Evolutionary conservation across 2,329 filamentous ascomycete species (phyloP).

Genomic region (Magnaporthiopsis poae): DNA sequence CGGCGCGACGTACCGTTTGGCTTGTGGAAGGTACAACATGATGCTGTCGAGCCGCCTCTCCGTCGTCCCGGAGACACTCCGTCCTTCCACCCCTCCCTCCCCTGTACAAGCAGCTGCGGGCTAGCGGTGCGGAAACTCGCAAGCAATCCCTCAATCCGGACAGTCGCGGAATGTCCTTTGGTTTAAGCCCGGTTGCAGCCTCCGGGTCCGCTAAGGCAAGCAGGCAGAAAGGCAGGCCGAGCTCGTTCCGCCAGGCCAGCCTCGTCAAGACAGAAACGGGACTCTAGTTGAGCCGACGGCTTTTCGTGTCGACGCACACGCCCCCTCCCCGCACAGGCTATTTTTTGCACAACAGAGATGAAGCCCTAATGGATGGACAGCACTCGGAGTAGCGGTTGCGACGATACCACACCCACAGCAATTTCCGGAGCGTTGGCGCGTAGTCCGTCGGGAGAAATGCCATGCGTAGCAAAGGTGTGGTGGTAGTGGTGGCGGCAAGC

Average conservation of each 20-base stretch:
- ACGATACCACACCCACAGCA: background rate
- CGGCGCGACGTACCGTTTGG: slow-evolving; percentile 35
- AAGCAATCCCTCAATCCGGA: background rate
- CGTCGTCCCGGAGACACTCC: no score
- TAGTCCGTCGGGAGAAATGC: background rate
- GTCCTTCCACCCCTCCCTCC: no score
- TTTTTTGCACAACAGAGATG: background rate
- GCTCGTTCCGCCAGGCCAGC: no score
- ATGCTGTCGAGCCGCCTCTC: background rate
- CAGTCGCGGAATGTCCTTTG: background rate
- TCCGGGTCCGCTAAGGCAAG: background rate
- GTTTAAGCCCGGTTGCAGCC: background rate
- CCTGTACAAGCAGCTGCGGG: no score
- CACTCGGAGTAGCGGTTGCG: background rate
- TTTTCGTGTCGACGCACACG: background rate
- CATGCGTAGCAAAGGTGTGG: background rate
- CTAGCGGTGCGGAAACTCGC: no score
- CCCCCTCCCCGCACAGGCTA: background rate
- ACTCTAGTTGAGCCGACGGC: no score
- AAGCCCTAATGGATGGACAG: no score
- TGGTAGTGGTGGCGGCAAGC: background rate
- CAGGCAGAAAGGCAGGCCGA: background rate
- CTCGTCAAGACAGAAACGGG: no score
- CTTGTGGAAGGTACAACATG: slow-evolving; percentile 44
- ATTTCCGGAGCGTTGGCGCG: no score